Conservation (phyloP, 2,329 filamentous ascomycete species). For the Magnaporthales sp. region DNA sequence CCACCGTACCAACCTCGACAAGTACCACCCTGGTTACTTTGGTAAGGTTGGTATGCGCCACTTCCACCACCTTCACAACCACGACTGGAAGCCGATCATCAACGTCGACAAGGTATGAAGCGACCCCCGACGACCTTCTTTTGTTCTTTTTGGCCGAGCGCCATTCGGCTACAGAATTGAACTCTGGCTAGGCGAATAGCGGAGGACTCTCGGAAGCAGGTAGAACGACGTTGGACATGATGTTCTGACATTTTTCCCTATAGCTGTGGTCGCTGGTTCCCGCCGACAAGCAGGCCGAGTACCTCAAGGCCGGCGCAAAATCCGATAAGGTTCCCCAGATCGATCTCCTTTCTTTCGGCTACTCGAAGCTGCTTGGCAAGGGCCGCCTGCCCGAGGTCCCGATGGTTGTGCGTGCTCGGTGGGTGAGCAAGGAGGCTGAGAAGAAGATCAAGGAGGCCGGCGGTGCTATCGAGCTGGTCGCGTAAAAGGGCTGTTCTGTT, state of each 20-base stretch:
- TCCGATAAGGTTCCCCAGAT: constrained; percentile 93
- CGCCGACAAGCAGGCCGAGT: constrained; percentile 84
- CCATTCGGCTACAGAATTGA: neutral
- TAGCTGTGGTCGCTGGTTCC: constrained; percentile 96
- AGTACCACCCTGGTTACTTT: constrained; percentile 99
- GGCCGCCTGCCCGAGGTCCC: constrained; percentile 89
- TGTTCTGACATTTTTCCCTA: constrained; percentile 6
- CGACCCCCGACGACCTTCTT: neutral
- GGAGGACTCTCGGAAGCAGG: neutral
- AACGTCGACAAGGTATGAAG: constrained; percentile 89
- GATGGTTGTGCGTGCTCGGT: constrained; percentile 88
- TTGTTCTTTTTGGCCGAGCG: neutral
- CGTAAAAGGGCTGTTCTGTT: constrained; percentile 42
- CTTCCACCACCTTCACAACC: constrained; percentile 94
- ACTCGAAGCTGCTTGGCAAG: constrained; percentile 98
- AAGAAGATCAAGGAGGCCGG: constrained; percentile 98
- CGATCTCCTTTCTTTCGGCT: constrained; percentile 94
- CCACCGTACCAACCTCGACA: constrained; percentile 76
- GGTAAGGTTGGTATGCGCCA: constrained; percentile 92
- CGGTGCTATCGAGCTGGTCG: constrained; percentile 91
- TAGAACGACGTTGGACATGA: neutral
- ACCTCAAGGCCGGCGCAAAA: constrained; percentile 63
- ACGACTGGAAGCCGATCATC: constrained; percentile 98
- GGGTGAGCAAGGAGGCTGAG: constrained; percentile 94
- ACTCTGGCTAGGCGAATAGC: neutral